Percentiles rank a stretch among this genome's conserved stretches.
Evolutionary conservation across 2,329 filamentous ascomycete genomes (phyloP).

Genomic region (Neophaeococcomyces aloes): DNA sequence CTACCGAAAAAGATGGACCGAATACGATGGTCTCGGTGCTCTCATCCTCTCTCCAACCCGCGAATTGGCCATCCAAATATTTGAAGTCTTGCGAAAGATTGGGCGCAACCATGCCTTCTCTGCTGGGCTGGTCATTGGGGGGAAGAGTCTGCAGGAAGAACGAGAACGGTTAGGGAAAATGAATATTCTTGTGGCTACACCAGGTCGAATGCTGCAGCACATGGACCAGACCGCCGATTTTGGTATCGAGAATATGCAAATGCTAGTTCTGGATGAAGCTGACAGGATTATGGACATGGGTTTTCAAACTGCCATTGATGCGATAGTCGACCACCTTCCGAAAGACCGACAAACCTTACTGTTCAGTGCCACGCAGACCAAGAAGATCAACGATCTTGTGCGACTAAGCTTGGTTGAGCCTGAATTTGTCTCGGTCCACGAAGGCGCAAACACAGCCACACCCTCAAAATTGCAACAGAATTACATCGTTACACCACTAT

Average conservation of each 20-base stretch:
- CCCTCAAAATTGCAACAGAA: slow-evolving; percentile 79
- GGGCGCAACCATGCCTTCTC: slow-evolving; percentile 84
- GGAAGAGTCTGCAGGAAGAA: slow-evolving; percentile 81
- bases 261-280: slow-evolving; percentile 89
- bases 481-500: slow-evolving; percentile 74
- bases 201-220: slow-evolving; percentile 89
- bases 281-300: slow-evolving; percentile 98
- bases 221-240: slow-evolving; percentile 86
- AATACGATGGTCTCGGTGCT: slow-evolving; percentile 81
- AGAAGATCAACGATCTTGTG: slow-evolving; percentile 83
- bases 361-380: slow-evolving; percentile 94
- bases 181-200: slow-evolving; percentile 96
- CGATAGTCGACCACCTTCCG: slow-evolving; percentile 83
- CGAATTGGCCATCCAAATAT: slow-evolving; percentile 93
- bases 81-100: slow-evolving; percentile 83
- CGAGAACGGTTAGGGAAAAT: slow-evolving; percentile 74
- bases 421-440: slow-evolving; percentile 90
- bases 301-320: slow-evolving; percentile 81
- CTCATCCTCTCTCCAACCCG: slow-evolving; percentile 89
- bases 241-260: slow-evolving; percentile 80
- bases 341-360: slow-evolving; percentile 78
- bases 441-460: slow-evolving; percentile 67
- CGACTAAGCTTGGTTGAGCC: slow-evolving; percentile 79
- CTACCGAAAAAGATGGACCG: slow-evolving; percentile 79
- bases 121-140: slow-evolving; percentile 85